Percentiles rank a stretch among this genome's conserved stretches.
phyloP scores from a whole-genome alignment of 2,329 filamentous ascomycete species.

The Scedosporium boydii region DNA sequence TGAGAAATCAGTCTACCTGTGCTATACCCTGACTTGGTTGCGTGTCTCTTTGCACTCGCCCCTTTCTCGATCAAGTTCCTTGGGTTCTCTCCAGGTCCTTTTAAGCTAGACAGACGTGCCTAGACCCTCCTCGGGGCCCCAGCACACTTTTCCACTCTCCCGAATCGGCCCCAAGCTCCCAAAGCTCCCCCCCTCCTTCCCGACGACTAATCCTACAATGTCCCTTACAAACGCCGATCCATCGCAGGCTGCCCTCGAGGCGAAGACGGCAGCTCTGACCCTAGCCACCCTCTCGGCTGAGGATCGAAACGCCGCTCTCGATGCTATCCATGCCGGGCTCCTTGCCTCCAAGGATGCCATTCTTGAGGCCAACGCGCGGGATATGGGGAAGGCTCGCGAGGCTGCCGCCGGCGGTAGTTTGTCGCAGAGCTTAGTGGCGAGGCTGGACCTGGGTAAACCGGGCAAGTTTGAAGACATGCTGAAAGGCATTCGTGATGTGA shows the following conservation, averaged over 20 bases:
- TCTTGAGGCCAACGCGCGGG: slow-evolving; percentile 74
- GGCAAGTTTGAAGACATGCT: slow-evolving; percentile 99
- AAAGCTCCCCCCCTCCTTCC: neutral
- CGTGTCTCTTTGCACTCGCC: too few species aligned
- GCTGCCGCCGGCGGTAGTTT: slow-evolving; percentile 68
- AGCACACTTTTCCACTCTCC: neutral
- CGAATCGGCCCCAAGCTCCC: neutral
- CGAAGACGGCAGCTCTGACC: slow-evolving; percentile 71
- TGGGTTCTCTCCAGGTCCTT: neutral
- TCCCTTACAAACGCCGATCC: slow-evolving; percentile 82
- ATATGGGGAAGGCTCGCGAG: slow-evolving; percentile 64
- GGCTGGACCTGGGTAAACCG: slow-evolving; percentile 73
- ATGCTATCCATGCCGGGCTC: slow-evolving; percentile 73
- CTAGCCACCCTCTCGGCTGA: slow-evolving; percentile 69
- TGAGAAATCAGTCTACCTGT: too few species aligned
- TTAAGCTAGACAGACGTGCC: neutral
- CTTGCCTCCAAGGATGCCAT: slow-evolving; percentile 61
- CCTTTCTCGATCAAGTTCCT: too few species aligned
- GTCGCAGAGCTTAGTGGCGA: slow-evolving; percentile 74
- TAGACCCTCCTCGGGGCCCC: neutral
- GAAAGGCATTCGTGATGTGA: slow-evolving; percentile 84
- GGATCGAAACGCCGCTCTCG: slow-evolving; percentile 77
- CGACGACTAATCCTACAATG: slow-evolving; percentile 42
- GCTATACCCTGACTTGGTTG: too few species aligned
- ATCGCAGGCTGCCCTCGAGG: slow-evolving; percentile 64